Evolutionary conservation across 495 filamentous ascomycete genomes (phyloP).

Genomic region (Aspergillus mulundensis): DNA sequence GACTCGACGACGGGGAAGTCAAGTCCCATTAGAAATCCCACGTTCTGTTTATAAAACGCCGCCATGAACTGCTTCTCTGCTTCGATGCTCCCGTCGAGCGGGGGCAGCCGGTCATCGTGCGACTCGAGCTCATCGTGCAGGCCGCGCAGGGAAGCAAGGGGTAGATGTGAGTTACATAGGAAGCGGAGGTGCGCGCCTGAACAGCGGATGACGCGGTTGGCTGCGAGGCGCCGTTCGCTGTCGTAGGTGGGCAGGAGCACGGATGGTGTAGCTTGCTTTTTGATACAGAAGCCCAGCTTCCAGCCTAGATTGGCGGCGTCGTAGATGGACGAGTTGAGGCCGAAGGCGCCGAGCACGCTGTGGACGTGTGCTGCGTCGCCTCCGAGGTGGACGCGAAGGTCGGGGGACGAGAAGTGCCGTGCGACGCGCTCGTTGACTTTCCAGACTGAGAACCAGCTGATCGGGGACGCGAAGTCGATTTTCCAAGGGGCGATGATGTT

Average conservation of each 20-base stretch:
- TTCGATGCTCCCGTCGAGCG: background rate
- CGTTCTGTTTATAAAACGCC: background rate
- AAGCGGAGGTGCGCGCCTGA: slow-evolving; percentile 3
- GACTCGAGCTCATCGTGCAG: background rate
- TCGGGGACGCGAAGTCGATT: background rate
- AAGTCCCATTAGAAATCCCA: background rate
- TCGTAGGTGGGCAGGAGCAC: background rate
- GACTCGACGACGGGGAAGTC: slow-evolving; percentile 2
- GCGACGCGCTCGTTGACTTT: slow-evolving; percentile 6
- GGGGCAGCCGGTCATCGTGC: background rate
- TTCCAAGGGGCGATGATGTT: slow-evolving; percentile 2
- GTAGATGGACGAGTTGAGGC: slow-evolving; percentile 6
- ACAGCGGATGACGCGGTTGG: slow-evolving; percentile 2
- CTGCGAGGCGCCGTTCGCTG: background rate
- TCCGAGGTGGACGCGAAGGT: background rate
- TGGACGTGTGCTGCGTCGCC: slow-evolving; percentile 5
- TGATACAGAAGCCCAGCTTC: background rate
- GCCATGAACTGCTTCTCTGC: background rate
- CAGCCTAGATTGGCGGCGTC: slow-evolving; percentile 4
- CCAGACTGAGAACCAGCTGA: slow-evolving; percentile 5
- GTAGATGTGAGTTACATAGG: slow-evolving; percentile 1
- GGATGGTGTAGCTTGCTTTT: background rate
- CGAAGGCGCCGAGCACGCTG: slow-evolving; percentile 1
- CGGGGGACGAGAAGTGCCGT: background rate
- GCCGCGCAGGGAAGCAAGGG: background rate